Base-by-base conservation (phyloP, 2,329 filamentous ascomycete species). In the Dactylellina parvicollis region DNA sequence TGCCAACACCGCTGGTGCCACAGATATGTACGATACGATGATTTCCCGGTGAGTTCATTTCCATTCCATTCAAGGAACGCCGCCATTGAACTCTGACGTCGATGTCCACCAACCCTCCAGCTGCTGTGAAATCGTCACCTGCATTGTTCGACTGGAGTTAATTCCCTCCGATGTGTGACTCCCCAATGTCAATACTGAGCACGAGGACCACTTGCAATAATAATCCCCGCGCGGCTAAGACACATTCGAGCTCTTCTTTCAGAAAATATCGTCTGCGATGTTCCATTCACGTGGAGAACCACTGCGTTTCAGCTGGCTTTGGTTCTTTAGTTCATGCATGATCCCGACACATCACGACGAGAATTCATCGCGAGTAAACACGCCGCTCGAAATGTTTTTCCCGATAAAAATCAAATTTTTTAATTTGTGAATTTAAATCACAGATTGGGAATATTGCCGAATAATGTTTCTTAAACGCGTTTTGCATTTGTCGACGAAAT, bases 391-490 rank as follows among this genome's bases (percentile, higher is more conserved):
- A 34, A 47, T 30, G 22, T 59, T 40, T 44, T 50, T 28, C 47
- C 36, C 36, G 47, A 56, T 52, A 59, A 44, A 60, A 38, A 38
- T 14, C 12, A 40, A 30, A 56, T 40, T 28, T 34, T 67, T 47
- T 36, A 50, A 49, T 40, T 52, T 47, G 32, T 32, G 52, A 67
- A 67, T 49, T 20, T 50, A 57, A 59, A 57, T 59, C 52, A 66
- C 62, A 38, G 36, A 67, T 67, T 52, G 44, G 62, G 62, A 49
- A 67, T 59, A 52, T 67, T 67, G 34, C 62, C 62, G 62, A 67
- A 67, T 67, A 44, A 52, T 56, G 44, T 67, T 59, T 47, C 52
- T 59, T 67, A 67, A 59, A 59, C 62, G 52, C 62, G 62, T 67
- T 49, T 59, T 52, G 44, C 55, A 57, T 57, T 65, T 66, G 60